Evolutionary conservation across 1,139 yeast species (phyloP).

Genomic region (Debaryomyces psychrophilus): DNA sequence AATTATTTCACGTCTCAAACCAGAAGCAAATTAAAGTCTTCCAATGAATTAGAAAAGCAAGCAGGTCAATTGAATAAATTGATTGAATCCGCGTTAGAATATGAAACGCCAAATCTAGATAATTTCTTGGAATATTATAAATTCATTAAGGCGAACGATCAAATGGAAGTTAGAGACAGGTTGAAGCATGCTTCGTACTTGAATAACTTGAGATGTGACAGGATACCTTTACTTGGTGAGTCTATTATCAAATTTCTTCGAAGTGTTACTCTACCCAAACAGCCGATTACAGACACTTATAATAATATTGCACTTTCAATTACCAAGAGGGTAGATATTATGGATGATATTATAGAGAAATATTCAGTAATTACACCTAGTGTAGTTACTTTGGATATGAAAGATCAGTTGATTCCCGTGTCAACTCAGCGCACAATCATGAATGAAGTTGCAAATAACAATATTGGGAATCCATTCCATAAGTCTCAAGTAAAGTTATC

Average conservation of each 20-base stretch:
- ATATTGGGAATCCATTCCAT: conserved; percentile 70
- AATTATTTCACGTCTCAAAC: conserved; percentile 55
- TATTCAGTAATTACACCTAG: conserved; percentile 89
- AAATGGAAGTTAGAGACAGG: conserved; percentile 51
- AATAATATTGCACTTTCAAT: conserved; percentile 42
- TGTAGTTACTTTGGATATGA: conserved; percentile 78
- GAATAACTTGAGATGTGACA: conserved; percentile 63
- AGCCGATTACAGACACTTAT: conserved; percentile 20
- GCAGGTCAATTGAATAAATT: conserved; percentile 42
- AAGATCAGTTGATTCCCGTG: conserved; percentile 55
- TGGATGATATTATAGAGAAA: conserved; percentile 64
- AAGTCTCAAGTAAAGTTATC: conserved; percentile 83
- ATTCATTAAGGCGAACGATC: conserved; percentile 54
- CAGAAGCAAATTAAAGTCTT: conserved; percentile 50
- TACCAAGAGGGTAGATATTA: conserved; percentile 42
- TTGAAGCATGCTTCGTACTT: conserved; percentile 63
- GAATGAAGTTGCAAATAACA: conserved; percentile 37
- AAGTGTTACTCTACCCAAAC: conserved; percentile 18
- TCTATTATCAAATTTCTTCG: conserved; percentile 32
- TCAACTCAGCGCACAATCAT: conserved; percentile 34
- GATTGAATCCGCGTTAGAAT: conserved; percentile 31
- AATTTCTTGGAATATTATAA: conserved; percentile 65
- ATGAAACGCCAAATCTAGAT: conserved; percentile 42
- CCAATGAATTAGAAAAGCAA: conserved; percentile 47
- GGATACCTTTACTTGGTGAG: conserved; percentile 60